Conservation (phyloP, 1,284 basidiomycete species). For the Cryptococcus depauperatus region DNA sequence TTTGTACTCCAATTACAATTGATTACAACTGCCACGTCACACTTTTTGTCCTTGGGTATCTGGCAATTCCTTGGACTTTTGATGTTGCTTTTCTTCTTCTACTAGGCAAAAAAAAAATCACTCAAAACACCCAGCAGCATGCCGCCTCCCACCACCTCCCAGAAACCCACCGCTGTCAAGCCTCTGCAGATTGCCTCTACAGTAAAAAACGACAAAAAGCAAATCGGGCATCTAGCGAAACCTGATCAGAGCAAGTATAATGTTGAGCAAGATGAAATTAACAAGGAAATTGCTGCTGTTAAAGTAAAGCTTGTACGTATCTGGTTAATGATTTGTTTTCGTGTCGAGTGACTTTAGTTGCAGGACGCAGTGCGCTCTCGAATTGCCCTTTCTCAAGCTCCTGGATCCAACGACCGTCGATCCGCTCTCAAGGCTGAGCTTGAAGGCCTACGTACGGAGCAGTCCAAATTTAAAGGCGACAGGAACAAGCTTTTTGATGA, state of each 20-base stretch:
- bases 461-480: conserved; percentile 65
- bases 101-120: too few species aligned
- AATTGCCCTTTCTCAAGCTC: conserved; percentile 57
- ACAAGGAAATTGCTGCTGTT: conserved; percentile 69
- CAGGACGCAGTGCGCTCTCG: conserved; percentile 73
- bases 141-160: conserved; percentile 42
- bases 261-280: conserved; percentile 71
- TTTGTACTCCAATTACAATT: background rate
- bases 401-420: conserved; percentile 52
- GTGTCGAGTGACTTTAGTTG: background rate
- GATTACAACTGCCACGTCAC: background rate
- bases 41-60: conserved; percentile 1
- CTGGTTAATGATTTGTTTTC: too few species aligned
- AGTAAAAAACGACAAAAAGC: conserved; percentile 47
- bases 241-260: conserved; percentile 77
- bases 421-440: conserved; percentile 71
- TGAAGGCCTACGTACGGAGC: conserved; percentile 68
- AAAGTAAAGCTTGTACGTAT: conserved; percentile 68
- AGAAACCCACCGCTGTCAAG: conserved; percentile 32
- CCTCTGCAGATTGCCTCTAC: conserved; percentile 7
- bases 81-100: background rate
- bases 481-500: conserved; percentile 74
- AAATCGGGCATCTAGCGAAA: conserved; percentile 46
- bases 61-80: background rate
- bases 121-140: too few species aligned